Conservation (phyloP, 1,284 basidiomycete species). For the Chalciporus piperatoides region DNA sequence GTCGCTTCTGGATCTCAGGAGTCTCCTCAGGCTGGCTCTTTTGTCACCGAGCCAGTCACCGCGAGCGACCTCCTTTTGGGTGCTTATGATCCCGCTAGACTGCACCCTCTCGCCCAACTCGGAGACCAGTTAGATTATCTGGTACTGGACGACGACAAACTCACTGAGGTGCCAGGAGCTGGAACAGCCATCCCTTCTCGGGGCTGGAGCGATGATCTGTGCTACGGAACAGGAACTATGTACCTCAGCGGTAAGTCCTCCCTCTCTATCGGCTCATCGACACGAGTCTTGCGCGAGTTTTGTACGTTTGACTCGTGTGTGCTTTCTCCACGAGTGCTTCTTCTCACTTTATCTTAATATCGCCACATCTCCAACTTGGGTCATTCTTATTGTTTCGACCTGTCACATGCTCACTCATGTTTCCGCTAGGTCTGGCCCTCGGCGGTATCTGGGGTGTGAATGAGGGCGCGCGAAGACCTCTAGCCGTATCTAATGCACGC, state of each 20-base stretch:
- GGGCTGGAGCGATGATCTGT: conserved; percentile 99
- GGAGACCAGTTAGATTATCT: conserved; percentile 91
- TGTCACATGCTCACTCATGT: conserved; percentile 67
- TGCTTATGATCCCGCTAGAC: conserved; percentile 83
- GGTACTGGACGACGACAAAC: conserved; percentile 90
- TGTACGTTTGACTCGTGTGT: conserved; percentile 48
- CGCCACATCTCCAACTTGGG: conserved; percentile 48
- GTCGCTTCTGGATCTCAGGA: conserved; percentile 37
- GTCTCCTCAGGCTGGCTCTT: conserved; percentile 43
- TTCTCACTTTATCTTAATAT: conserved; percentile 66
- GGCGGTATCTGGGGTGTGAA: conserved; percentile 95
- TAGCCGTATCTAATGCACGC: conserved; percentile 79
- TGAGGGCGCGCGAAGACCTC: conserved; percentile 86
- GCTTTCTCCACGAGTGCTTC: conserved; percentile 33
- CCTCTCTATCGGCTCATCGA: conserved; percentile 48
- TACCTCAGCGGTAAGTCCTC: conserved; percentile 88
- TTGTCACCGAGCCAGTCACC: conserved; percentile 55
- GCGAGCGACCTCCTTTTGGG: conserved; percentile 81
- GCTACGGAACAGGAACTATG: conserved; percentile 98
- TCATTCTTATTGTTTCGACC: conserved; percentile 67
- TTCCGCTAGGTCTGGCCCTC: conserved; percentile 79
- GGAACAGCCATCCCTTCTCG: conserved; percentile 86
- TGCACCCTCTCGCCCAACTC: conserved; percentile 88
- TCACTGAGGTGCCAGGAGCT: conserved; percentile 80
- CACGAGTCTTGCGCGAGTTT: conserved; percentile 53